A percentile compares a stretch with the other conserved stretches of the same genome.
These are phyloP conservation scores for Phytophthora boehmeriae DNA, from an alignment of 352 stramenopile species.

Conservation along the genomic window DNA sequence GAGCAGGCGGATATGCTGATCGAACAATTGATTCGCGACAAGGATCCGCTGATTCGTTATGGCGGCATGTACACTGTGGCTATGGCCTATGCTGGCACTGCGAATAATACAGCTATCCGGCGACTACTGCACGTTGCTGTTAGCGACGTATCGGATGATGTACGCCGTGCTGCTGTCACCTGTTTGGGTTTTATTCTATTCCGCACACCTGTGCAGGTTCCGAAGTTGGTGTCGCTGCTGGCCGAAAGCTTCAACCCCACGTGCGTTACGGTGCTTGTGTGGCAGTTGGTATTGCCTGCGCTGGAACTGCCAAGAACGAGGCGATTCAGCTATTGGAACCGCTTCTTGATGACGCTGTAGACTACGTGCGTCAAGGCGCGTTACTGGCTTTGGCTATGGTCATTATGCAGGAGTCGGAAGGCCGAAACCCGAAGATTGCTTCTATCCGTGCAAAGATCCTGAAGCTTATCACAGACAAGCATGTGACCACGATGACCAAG, in stretches of 20 bases:
- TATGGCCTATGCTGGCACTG: conserved; percentile 97
- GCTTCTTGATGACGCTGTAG: conserved; percentile 97
- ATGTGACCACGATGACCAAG: conserved; percentile 98
- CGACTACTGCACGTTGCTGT: conserved; percentile 98
- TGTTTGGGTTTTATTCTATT: conserved; percentile 98
- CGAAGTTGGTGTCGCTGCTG: conserved; percentile 94
- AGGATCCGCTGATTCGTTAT: conserved; percentile 98
- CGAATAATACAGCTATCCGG: conserved; percentile 97
- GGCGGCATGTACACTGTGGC: conserved; percentile 98
- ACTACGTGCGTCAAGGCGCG: conserved; percentile 98
- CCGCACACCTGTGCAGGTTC: conserved; percentile 95
- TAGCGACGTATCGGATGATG: conserved; percentile 98
- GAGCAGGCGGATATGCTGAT: conserved; percentile 97
- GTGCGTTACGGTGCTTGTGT: conserved; percentile 99
- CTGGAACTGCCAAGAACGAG: conserved; percentile 96
- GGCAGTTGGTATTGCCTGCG: conserved; percentile 98
- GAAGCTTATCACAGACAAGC: conserved; percentile 96
- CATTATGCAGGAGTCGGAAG: conserved; percentile 97
- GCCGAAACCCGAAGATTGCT: conserved; percentile 82
- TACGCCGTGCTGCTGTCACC: conserved; percentile 97
- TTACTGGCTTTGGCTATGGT: conserved; percentile 98
- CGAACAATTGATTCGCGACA: conserved; percentile 96
- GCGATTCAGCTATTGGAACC: conserved; percentile 97
- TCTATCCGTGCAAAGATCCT: conserved; percentile 87
- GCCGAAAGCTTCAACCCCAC: conserved; percentile 99